Conservation (phyloP, 2,329 filamentous ascomycete species). For the Ophiosphaerella narmari region DNA sequence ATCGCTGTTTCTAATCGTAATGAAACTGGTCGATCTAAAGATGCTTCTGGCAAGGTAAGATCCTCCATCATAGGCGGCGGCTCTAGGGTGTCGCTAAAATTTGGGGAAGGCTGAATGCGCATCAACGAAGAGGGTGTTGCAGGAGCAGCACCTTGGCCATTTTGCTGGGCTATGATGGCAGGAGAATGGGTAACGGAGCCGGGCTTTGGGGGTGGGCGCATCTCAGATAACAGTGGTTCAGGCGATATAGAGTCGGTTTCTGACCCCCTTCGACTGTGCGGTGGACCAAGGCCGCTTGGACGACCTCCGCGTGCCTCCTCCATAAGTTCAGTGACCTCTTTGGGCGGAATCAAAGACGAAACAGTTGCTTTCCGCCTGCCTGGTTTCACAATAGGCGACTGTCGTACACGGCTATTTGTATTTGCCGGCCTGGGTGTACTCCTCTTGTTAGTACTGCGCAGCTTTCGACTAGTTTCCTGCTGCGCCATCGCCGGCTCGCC, state of each 20-base stretch:
- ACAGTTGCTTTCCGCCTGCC: constrained; percentile 53
- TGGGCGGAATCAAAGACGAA: constrained; percentile 51
- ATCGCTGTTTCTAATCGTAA: constrained; percentile 57
- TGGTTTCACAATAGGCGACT: constrained; percentile 75
- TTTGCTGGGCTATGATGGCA: constrained; percentile 59
- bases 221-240: constrained; percentile 54
- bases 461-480: constrained; percentile 50
- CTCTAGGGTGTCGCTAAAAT: constrained; percentile 29
- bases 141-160: constrained; percentile 37
- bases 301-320: constrained; percentile 41
- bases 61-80: constrained; percentile 58
- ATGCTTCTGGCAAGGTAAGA: constrained; percentile 72
- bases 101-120: constrained; percentile 52
- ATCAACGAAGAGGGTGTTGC: constrained; percentile 90
- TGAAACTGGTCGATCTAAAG: constrained; percentile 55
- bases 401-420: constrained; percentile 59
- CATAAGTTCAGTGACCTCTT: constrained; percentile 50
- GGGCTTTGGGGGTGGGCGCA: constrained; percentile 67
- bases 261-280: constrained; percentile 46
- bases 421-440: constrained; percentile 54
- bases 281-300: constrained; percentile 29
- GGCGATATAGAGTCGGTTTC: constrained; percentile 56
- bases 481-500: constrained; percentile 41
- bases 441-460: constrained; percentile 52
- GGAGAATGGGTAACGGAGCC: constrained; percentile 70